Percentiles rank a stretch among this genome's conserved stretches.
Conservation (phyloP, 495 filamentous ascomycete genomes). For the Podospora tetraspora region DNA sequence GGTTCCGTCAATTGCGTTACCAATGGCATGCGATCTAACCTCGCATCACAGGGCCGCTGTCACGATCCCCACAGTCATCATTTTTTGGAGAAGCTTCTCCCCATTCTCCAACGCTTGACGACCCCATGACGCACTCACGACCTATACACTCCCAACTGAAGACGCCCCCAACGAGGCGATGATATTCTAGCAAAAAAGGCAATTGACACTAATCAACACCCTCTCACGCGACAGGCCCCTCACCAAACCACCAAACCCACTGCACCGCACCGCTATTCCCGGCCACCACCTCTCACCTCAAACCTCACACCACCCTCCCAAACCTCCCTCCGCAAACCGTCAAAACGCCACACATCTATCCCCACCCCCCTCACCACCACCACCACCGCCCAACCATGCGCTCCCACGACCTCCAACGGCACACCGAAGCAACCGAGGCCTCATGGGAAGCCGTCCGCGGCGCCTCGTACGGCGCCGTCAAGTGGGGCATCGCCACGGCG, state of each 20-base stretch:
- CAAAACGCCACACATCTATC: not conserved
- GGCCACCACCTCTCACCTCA: not conserved
- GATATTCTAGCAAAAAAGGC: not conserved
- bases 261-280: not conserved
- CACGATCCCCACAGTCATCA: not conserved
- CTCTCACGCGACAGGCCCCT: not conserved
- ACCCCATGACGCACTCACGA: conserved; percentile 17
- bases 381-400: conserved; percentile 23
- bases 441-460: conserved; percentile 59
- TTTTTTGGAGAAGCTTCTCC: not conserved
- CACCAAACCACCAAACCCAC: not conserved
- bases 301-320: not conserved
- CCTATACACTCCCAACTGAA: not conserved
- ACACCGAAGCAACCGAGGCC: conserved; percentile 54
- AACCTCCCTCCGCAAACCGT: not conserved
- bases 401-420: conserved; percentile 38
- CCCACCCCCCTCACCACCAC: not conserved
- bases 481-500: conserved; percentile 60
- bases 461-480: conserved; percentile 54
- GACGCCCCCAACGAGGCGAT: not conserved
- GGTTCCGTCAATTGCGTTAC: not conserved
- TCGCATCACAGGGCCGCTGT: not conserved
- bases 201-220: not conserved
- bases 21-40: not conserved
- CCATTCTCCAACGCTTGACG: conserved; percentile 11